These are phyloP conservation scores for Oryza australiensis DNA, from an alignment of 176 grass and related monocot species.

Conservation along the genomic window DNA sequence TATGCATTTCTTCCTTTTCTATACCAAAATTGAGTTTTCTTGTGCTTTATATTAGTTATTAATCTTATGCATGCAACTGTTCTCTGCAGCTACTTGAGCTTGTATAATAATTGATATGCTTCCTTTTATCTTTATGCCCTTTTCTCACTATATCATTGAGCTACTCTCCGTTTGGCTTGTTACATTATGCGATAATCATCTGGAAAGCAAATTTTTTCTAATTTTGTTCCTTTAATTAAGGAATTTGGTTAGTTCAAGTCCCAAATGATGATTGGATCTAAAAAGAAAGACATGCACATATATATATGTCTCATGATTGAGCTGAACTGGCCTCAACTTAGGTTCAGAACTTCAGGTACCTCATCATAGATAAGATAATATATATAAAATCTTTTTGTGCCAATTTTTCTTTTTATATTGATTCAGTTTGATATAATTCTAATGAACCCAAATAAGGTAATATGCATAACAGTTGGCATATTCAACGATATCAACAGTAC, in stretches of 20 bases:
- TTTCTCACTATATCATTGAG: neutral
- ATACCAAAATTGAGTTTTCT: neutral
- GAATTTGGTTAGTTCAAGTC: neutral
- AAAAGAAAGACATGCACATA: neutral
- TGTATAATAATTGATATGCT: neutral
- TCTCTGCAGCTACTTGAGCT: neutral
- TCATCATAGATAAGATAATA: neutral
- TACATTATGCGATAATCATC: neutral
- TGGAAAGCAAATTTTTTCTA: neutral
- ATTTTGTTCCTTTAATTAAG: neutral
- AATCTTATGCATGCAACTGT: neutral
- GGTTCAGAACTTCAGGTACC: neutral
- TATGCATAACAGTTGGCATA: neutral
- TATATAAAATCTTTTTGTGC: neutral
- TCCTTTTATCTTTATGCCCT: neutral
- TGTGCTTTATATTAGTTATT: neutral
- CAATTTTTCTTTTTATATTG: neutral
- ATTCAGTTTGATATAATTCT: neutral
- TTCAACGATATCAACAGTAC: neutral
- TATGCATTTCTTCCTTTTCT: neutral
- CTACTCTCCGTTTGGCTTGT: neutral
- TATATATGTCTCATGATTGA: conserved; percentile 6
- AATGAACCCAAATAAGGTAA: neutral
- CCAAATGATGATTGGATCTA: neutral
- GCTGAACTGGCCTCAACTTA: neutral